Evolutionary conservation across 805 yeast genomes (phyloP).

Genomic region (Candida koratica): DNA sequence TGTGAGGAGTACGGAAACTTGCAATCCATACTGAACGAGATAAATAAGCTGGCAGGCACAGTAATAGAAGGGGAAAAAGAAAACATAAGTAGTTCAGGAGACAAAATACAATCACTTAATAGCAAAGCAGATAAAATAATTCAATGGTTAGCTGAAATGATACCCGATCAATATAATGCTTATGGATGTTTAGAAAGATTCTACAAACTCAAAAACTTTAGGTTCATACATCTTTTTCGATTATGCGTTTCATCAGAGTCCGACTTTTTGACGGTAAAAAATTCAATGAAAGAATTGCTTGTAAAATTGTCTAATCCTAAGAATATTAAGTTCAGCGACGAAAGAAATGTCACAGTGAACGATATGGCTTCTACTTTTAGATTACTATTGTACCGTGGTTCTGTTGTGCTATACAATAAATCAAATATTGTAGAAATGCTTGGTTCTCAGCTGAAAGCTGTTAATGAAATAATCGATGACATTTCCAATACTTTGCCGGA

Average conservation of each 20-base stretch:
- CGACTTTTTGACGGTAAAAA: conserved; percentile 56
- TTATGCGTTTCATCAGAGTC: conserved; percentile 53
- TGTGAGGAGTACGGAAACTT: conserved; percentile 38
- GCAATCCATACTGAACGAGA: no score
- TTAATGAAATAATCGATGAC: conserved; percentile 55
- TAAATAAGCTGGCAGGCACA: conserved; percentile 20
- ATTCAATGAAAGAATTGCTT: conserved; percentile 60
- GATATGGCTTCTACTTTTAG: conserved; percentile 53
- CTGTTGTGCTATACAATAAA: conserved; percentile 60
- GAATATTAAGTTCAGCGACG: conserved; percentile 35
- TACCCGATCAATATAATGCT: conserved; percentile 52
- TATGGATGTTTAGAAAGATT: conserved; percentile 50
- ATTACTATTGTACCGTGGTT: conserved; percentile 56
- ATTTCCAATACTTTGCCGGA: conserved; percentile 61
- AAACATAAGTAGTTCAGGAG: not conserved
- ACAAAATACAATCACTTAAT: not conserved
- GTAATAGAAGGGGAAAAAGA: conserved; percentile 17
- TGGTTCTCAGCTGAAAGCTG: conserved; percentile 40
- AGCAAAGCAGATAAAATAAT: conserved; percentile 51
- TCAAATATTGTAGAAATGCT: conserved; percentile 57
- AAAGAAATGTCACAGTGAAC: conserved; percentile 35
- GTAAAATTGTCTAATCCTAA: conserved; percentile 53
- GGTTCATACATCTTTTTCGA: conserved; percentile 54
- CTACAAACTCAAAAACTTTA: conserved; percentile 51
- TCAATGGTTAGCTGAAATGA: conserved; percentile 55